These are phyloP conservation scores for Xylaria sp. DNA, from an alignment of 2,329 filamentous ascomycete genomes.

Conservation along the genomic window DNA sequence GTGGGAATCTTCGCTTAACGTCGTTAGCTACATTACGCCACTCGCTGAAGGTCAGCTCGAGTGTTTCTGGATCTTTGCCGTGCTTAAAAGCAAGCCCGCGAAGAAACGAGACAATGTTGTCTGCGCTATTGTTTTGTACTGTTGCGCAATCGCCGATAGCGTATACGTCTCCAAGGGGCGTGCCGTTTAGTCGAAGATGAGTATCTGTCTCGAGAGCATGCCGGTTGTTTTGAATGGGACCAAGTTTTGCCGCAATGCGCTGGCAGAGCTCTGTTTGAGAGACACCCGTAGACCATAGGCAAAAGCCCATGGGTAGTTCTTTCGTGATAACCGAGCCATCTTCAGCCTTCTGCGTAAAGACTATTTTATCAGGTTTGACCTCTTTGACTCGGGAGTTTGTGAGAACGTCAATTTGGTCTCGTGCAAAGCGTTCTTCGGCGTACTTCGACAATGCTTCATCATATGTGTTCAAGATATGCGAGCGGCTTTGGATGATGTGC, in stretches of 20 bases:
- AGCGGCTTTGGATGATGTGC: constrained; percentile 92
- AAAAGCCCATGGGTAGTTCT: constrained; percentile 95
- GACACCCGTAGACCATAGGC: constrained; percentile 97
- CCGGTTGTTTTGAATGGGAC: constrained; percentile 81
- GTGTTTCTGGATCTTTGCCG: constrained; percentile 87
- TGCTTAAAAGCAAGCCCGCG: constrained; percentile 91
- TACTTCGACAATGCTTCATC: constrained; percentile 94
- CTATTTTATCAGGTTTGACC: constrained; percentile 82
- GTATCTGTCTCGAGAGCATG: constrained; percentile 95
- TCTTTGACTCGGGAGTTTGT: constrained; percentile 95
- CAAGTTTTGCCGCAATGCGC: constrained; percentile 80
- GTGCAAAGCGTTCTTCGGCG: constrained; percentile 88
- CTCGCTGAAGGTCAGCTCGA: constrained; percentile 86
- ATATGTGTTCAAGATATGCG: constrained; percentile 97
- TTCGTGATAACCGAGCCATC: constrained; percentile 83
- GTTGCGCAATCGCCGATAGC: constrained; percentile 96
- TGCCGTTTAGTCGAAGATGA: constrained; percentile 87
- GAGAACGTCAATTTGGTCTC: constrained; percentile 90
- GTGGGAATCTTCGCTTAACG: constrained; percentile 90
- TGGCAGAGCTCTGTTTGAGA: constrained; percentile 84
- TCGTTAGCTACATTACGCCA: constrained; percentile 87
- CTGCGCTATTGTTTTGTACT: constrained; percentile 95
- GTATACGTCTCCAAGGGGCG: constrained; percentile 93
- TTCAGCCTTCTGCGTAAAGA: constrained; percentile 85
- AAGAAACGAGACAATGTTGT: constrained; percentile 90